Evolutionary conservation across 495 filamentous ascomycete species (phyloP).

Genomic region (Aspergillus olivimuriae): DNA sequence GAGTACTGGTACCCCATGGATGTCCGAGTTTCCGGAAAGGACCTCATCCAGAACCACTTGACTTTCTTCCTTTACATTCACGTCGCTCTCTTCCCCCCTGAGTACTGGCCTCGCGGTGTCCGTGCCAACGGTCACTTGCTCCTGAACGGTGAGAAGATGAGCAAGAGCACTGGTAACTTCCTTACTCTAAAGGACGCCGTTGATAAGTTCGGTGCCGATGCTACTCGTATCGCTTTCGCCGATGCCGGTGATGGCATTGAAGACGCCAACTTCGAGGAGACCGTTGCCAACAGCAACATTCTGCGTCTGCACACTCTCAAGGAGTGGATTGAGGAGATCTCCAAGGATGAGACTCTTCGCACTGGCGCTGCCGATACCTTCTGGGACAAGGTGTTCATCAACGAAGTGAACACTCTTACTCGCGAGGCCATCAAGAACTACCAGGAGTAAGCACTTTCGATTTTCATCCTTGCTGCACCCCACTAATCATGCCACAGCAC

Average conservation of each 20-base stretch:
- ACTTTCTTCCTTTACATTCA: conserved; percentile 98
- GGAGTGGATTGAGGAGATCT: conserved; percentile 86
- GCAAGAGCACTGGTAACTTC: conserved; percentile 93
- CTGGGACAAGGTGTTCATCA: conserved; percentile 85
- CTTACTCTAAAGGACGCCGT: conserved; percentile 81
- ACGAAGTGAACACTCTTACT: conserved; percentile 85
- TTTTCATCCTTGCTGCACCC: too few species aligned
- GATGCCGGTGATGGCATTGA: conserved; percentile 92
- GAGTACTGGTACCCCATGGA: conserved; percentile 97
- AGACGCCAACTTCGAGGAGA: conserved; percentile 97
- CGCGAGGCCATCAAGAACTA: conserved; percentile 71
- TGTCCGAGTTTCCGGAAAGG: conserved; percentile 75
- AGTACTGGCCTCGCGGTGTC: conserved; percentile 81
- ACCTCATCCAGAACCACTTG: conserved; percentile 82
- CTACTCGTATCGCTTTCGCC: conserved; percentile 82
- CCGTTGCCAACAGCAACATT: conserved; percentile 85
- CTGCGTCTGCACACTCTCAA: conserved; percentile 77
- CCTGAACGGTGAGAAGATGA: conserved; percentile 96
- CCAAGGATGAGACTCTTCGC: conserved; percentile 65
- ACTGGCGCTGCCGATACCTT: conserved; percentile 67
- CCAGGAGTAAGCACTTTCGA: conserved; percentile 58
- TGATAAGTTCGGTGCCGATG: conserved; percentile 91
- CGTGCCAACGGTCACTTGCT: conserved; percentile 89
- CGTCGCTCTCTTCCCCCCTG: conserved; percentile 74
- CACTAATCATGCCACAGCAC: conserved; percentile 45